Conservation (phyloP, 208 protist species). For the Leptomonas pyrrhocoris region DNA sequence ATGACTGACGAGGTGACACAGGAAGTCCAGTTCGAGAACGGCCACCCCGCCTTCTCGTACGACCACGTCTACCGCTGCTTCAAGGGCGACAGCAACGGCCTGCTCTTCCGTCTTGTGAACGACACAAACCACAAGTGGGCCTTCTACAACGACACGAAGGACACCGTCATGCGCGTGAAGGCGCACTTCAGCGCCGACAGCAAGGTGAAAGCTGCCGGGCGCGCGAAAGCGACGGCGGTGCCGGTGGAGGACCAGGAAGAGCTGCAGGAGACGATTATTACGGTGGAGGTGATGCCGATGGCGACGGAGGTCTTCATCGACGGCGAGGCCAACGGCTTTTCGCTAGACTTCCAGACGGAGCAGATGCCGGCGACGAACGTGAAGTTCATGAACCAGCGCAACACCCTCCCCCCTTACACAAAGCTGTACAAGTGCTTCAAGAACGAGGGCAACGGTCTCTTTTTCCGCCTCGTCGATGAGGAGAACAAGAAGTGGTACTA, state of each 20-base stretch:
- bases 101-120: conserved; percentile 63
- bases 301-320: conserved; percentile 59
- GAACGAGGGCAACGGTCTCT: conserved; percentile 73
- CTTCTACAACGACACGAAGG: conserved; percentile 69
- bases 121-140: conserved; percentile 41
- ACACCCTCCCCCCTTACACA: conserved; percentile 26
- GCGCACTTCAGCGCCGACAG: conserved; percentile 33
- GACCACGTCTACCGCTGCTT: conserved; percentile 68
- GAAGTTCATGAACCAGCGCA: conserved; percentile 38
- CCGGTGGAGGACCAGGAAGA: conserved; percentile 1
- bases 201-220: conserved; percentile 30
- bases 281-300: conserved; percentile 46
- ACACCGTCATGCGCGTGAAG: conserved; percentile 39
- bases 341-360: conserved; percentile 51
- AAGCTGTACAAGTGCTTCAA: conserved; percentile 84
- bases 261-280: conserved; percentile 32
- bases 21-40: conserved; percentile 29
- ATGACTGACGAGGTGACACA: conserved; percentile 33
- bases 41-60: conserved; percentile 28
- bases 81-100: conserved; percentile 36
- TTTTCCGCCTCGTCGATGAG: conserved; percentile 84
- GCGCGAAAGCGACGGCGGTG: conserved; percentile 23
- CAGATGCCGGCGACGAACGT: conserved; percentile 27
- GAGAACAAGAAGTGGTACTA: conserved; percentile 66
- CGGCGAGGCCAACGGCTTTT: conserved; percentile 42